Evolutionary conservation across 768 basidiomycete genomes (phyloP), one percentile per base, ranked within the genome.

Genomic region (Amanita subjunquillea): DNA sequence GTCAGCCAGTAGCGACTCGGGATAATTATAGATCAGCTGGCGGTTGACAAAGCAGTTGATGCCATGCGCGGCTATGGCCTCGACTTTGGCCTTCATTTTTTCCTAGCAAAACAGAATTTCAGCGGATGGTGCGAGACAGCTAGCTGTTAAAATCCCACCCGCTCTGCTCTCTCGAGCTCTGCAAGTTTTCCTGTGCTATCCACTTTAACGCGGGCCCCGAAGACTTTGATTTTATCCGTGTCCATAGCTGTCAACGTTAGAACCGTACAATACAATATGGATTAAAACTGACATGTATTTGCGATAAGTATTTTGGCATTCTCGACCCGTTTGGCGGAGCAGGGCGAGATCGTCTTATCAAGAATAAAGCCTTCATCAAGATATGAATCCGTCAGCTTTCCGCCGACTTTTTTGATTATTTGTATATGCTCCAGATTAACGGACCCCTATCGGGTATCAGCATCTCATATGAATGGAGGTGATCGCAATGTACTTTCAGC

Each of bases 161-260:
- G 77, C 69, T 98, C 96, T 5, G 96, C 96, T 9, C 94, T 85
- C 68, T 99, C 96, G 15, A 99, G 83, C 67, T 99, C 96, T 6
- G 96, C 96, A 6, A 99, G 81, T 71, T 99, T 97, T 49, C 94
- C 89, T 2, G 96, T 95, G 43, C 89, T 78, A 61, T 97, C 95
- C 5, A 98, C 96, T 69, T 93, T 91, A 56, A 98, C 84, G 36
- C 92, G 79, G 0, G 96, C 95, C 40, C 96, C 96, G 56, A 99
- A 99, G 55, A 99, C 87, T 72, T 99, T 99, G 75, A 98, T 96
- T 69, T 99, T 99, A 72, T 99, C 96, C 25, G 96, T 99, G 70
- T 99, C 96, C 96, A 98, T 98, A 3, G 96, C 93, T 94, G 58
- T 9, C 40, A n/a, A 40, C 56, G 44, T 22, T 40, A 38, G 4